Evolutionary conservation across 2,329 filamentous ascomycete genomes (phyloP), one percentile per base, ranked within the genome.

Genomic region (Daldinia eschscholtzii): DNA sequence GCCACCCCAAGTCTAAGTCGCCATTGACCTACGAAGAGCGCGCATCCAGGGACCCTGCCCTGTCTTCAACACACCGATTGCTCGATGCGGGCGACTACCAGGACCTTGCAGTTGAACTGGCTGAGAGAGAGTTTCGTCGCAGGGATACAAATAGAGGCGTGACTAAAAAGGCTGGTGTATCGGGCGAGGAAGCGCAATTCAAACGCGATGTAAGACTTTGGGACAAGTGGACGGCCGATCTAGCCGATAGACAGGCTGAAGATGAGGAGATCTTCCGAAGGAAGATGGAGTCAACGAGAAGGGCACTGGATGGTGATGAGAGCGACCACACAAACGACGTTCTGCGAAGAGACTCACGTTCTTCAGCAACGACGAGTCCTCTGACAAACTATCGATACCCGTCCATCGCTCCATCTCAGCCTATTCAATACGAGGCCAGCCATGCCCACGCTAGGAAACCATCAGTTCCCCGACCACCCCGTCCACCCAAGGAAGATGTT

Each of bases 61-160:
- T 93, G 12, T 82, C 81, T 3, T 81, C 79, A 1, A 77, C 84
- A 10, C 83, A 85, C 0, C 86, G 85, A 71, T 85, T 92, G 1
- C 80, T 97, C 13, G 89, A 92, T 74, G 91, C 91, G 0, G 86
- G 85, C 1, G 88, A 93, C 64, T 85, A 97, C 70, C 87, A 89
- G 70, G 91, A 94, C 10, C 81, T 97, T 52, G 94, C 93, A 0
- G 89, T 97, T 6, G 88, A 91, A 71, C 79, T 97, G 33, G 93
- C 93, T 0, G 89, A 91, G 70, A 87, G 87, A 62, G 93, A 97
- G 79, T 86, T 94, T 64, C 84, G 82, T 63, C 85, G 92, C 46
- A 85, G 93, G 71, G 90, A 92, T 73, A 88, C 87, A 13, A 85
- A 84, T 46, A 84, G 88, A 67, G 86, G 83, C 70, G 86, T 85